Percentiles rank a stretch among this genome's conserved stretches.
phyloP scores from a whole-genome alignment of 352 stramenopile genomes.

The Globisporangium cylindrosporum region DNA sequence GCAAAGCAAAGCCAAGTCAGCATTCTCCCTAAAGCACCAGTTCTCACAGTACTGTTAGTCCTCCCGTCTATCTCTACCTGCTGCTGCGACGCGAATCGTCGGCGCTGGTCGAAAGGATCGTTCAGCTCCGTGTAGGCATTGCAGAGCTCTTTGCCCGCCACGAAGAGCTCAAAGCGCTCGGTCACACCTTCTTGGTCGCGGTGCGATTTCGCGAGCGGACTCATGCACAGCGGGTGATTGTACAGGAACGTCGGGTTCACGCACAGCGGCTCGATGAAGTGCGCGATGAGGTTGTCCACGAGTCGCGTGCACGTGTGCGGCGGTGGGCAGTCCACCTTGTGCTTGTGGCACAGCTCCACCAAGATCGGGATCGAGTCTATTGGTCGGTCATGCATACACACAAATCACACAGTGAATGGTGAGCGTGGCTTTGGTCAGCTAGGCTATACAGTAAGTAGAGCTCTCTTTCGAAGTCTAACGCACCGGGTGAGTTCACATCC shows the following conservation, averaged over 20 bases:
- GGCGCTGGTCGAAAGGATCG: slow-evolving; percentile 95
- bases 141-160: slow-evolving; percentile 93
- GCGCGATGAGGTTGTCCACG: slow-evolving; percentile 96
- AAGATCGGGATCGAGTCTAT: slow-evolving; percentile 71
- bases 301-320: slow-evolving; percentile 95
- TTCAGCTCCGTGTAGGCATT: slow-evolving; percentile 99
- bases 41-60: not conserved
- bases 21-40: not conserved
- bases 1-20: not conserved
- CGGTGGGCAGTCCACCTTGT: slow-evolving; percentile 88
- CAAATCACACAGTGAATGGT: not conserved
- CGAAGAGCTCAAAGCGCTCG: slow-evolving; percentile 98
- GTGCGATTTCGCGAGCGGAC: slow-evolving; percentile 94
- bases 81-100: slow-evolving; percentile 94
- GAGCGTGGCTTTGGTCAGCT: not conserved
- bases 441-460: not conserved
- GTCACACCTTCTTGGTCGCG: slow-evolving; percentile 92
- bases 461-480: not conserved
- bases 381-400: slow-evolving; percentile 10
- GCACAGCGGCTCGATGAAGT: slow-evolving; percentile 94
- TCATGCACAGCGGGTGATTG: slow-evolving; percentile 98
- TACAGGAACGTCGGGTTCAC: slow-evolving; percentile 98
- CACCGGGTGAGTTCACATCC: slow-evolving; percentile 63
- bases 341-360: slow-evolving; percentile 81
- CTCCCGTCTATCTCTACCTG: slow-evolving; percentile 20